phyloP scores from a whole-genome alignment of 2,329 filamentous ascomycete genomes.

The Alternaria consortialis region DNA sequence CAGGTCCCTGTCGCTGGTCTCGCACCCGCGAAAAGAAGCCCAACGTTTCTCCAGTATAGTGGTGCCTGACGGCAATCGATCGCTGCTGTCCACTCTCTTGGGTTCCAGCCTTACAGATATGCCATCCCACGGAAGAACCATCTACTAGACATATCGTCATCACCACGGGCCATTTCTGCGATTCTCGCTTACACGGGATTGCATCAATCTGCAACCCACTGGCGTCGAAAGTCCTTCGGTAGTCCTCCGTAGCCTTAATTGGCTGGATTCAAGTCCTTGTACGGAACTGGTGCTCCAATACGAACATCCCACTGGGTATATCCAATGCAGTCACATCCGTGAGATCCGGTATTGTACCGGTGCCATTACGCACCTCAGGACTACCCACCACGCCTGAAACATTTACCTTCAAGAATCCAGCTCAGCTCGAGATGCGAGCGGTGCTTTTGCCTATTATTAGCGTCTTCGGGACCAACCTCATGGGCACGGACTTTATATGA shows the following conservation, averaged over 20 bases:
- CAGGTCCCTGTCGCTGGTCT: slow-evolving; percentile 1
- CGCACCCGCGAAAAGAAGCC: not conserved
- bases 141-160: not conserved
- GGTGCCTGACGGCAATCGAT: slow-evolving; percentile 10
- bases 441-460: slow-evolving; percentile 10
- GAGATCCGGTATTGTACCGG: not conserved
- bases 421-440: not conserved
- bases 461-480: not conserved
- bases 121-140: not conserved
- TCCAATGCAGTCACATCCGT: not conserved
- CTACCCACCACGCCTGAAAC: not conserved
- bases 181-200: not conserved
- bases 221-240: not conserved
- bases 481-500: not conserved
- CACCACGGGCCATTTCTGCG: not conserved
- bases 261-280: not conserved
- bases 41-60: slow-evolving; percentile 5
- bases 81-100: slow-evolving; percentile 3
- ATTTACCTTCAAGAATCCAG: not conserved
- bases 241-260: not conserved
- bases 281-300: slow-evolving; percentile 2
- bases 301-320: not conserved
- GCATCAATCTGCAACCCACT: slow-evolving; percentile 5
- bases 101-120: slow-evolving; percentile 5
- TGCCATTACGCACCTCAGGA: slow-evolving; percentile 3